Evolutionary conservation across 2,329 filamentous ascomycete species (phyloP).

Genomic region (Monilinia laxa): DNA sequence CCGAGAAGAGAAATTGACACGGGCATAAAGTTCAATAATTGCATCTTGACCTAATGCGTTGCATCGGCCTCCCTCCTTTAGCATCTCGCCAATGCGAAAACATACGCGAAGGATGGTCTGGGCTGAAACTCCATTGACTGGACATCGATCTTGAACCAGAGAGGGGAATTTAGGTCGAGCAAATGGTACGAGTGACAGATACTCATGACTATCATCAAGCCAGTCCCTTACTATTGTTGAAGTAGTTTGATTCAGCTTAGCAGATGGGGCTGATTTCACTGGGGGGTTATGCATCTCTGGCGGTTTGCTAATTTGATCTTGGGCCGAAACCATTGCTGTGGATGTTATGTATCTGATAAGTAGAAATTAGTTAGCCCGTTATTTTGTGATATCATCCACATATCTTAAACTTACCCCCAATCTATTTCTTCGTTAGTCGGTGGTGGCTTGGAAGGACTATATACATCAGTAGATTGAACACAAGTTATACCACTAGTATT

Average conservation of each 20-base stretch:
- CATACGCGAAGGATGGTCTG: constrained; percentile 54
- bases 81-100: constrained; percentile 62
- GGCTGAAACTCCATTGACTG: constrained; percentile 53
- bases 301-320: not conserved
- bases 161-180: constrained; percentile 52
- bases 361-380: not conserved
- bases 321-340: not conserved
- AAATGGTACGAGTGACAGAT: constrained; percentile 45
- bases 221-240: not conserved
- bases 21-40: constrained; percentile 65
- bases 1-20: constrained; percentile 57
- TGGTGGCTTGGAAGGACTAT: constrained; percentile 24
- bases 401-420: constrained; percentile 10
- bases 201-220: constrained; percentile 37
- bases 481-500: not conserved
- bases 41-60: constrained; percentile 50
- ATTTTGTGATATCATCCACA: not conserved
- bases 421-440: constrained; percentile 17
- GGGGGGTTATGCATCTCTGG: not conserved
- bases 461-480: constrained; percentile 24
- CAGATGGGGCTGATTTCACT: not conserved
- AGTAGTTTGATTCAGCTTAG: not conserved
- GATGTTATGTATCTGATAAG: not conserved
- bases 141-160: constrained; percentile 51
- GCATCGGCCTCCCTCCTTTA: constrained; percentile 48